Evolutionary conservation across 1,284 basidiomycete species (phyloP), one percentile per base, ranked within the genome.

Genomic region (Takashimella tepidaria): DNA sequence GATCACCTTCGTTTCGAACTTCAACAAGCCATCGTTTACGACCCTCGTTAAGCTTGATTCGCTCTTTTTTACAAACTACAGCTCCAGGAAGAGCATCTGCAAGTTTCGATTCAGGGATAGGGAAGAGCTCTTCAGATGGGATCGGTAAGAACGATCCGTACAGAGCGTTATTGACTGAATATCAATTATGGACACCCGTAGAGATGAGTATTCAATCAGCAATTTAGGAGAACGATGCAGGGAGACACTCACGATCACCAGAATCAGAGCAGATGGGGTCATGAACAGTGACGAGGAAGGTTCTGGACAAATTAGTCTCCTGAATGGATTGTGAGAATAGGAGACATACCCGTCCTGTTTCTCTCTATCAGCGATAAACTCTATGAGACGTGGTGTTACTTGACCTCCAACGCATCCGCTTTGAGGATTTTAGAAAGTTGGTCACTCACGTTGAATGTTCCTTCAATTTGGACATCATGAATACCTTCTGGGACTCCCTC

Each of bases 261-360:
- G 80, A 76, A 56, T 90, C 84, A 1, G 88, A 87, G 68, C 88
- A 92, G 57, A 98, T 85, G 3, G 95, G 95, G 63, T 95, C 85
- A 68, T 97, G 92, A 0, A 97, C 89, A 0, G 92, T 93, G 24
- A 96, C 92, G 16, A 97, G 82, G 76, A 96, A 97, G 0, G 92
- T 89, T 3, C 92, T 88, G 61, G 1, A 47, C 54, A 44, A 12
- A 61, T 45, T 11, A 27, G 44, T n/a, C 8, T 25, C 22, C 27
- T 27, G 50, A 26, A 40, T 44, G 47, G 42, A 26, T 47, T 54
- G 48, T 48, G 44, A n/a, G n/a, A n/a, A n/a, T n/a, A n/a, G n/a
- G n/a, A n/a, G n/a, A 45, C 55, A 11, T 52, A 63, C 59, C 62
- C 65, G 46, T 68, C 68, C 65, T 67, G 51, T 8, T 40, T 16